A percentile compares a stretch with the other conserved stretches of the same genome.
phyloP scores from a whole-genome alignment of 495 filamentous ascomycete species.

The Penicillium waksmanii region DNA sequence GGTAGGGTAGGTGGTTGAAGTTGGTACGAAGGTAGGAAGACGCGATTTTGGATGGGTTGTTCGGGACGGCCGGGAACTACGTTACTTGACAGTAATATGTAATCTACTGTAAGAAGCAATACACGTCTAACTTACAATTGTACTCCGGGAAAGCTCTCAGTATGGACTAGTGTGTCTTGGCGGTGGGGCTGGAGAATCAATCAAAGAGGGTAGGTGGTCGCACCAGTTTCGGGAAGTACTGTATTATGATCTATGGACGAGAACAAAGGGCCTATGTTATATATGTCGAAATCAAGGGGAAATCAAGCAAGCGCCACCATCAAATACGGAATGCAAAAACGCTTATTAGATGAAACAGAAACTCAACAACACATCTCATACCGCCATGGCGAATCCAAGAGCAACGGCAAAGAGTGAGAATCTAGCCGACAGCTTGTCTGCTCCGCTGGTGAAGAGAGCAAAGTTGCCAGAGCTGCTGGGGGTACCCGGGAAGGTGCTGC shows the following conservation, averaged over 20 bases:
- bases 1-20: too few relatives aligned
- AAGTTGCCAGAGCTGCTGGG: slow-evolving; percentile 16
- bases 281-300: slow-evolving; percentile 7
- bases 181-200: too few relatives aligned
- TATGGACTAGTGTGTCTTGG: too few relatives aligned
- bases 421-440: slow-evolving; percentile 28
- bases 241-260: slow-evolving; percentile 13
- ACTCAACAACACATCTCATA: slow-evolving; percentile 7
- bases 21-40: too few relatives aligned
- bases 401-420: slow-evolving; percentile 22
- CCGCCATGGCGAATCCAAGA: slow-evolving; percentile 25
- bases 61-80: too few relatives aligned
- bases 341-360: neutral
- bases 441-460: slow-evolving; percentile 38
- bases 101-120: too few relatives aligned
- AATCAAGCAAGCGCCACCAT: neutral
- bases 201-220: too few relatives aligned
- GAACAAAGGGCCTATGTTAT: slow-evolving; percentile 15
- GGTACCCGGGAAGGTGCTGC: slow-evolving; percentile 7
- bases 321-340: neutral
- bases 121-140: too few relatives aligned
- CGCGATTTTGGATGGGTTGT: too few relatives aligned
- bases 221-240: neutral
- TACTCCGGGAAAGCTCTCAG: too few relatives aligned
- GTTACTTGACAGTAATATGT: too few relatives aligned